These are phyloP conservation scores for Fusarium torreyae DNA, from an alignment of 2,329 filamentous ascomycete species.

Conservation along the genomic window DNA sequence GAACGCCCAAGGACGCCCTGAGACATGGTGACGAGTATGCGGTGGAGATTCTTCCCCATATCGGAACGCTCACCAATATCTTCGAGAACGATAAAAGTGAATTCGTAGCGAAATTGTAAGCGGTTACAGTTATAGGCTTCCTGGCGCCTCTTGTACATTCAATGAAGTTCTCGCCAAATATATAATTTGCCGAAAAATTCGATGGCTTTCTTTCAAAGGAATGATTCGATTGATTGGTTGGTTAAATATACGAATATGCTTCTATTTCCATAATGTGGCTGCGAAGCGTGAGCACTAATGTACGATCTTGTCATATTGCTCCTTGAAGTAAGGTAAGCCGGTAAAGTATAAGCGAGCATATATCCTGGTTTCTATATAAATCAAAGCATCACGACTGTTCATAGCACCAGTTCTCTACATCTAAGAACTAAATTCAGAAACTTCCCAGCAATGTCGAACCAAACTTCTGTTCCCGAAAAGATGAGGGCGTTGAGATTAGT, in stretches of 20 bases:
- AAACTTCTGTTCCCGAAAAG: conserved; percentile 11
- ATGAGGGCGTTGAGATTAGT: conserved; percentile 42
- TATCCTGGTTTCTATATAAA: background rate
- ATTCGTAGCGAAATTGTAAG: conserved; percentile 29
- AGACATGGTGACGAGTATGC: conserved; percentile 74
- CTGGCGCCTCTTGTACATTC: background rate
- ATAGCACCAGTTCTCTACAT: background rate
- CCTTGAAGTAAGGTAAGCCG: too few relatives aligned
- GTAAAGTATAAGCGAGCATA: too few relatives aligned
- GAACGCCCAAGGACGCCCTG: conserved; percentile 75
- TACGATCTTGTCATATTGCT: background rate
- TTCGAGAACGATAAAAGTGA: conserved; percentile 47
- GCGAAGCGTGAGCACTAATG: conserved; percentile 17
- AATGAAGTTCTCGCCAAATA: too few relatives aligned
- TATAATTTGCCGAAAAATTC: too few relatives aligned
- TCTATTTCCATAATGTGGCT: background rate
- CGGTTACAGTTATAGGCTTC: background rate
- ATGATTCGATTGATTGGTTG: too few relatives aligned
- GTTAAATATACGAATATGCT: background rate
- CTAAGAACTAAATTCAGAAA: background rate
- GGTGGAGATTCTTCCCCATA: conserved; percentile 60
- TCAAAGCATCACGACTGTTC: background rate
- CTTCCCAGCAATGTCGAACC: background rate
- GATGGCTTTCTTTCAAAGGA: too few relatives aligned
- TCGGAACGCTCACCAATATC: conserved; percentile 60